Conservation (phyloP, 768 basidiomycete species). For the Amanita polypyramis region DNA sequence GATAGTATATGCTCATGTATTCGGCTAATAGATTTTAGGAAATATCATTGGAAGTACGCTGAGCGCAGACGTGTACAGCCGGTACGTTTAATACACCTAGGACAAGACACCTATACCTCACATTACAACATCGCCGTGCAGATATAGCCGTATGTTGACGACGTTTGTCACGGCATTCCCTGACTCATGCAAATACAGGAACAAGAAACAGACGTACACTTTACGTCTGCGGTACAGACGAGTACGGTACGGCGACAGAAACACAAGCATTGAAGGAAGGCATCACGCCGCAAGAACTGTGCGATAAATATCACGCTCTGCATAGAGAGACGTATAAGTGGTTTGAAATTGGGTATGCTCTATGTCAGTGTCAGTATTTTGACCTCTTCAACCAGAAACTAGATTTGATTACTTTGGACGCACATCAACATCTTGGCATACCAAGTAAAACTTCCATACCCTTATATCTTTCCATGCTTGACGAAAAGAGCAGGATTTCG, state of each 20-base stretch:
- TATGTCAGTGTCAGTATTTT: not conserved
- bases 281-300: conserved; percentile 67
- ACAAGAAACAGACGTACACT: conserved; percentile 83
- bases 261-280: conserved; percentile 91
- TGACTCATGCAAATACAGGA: conserved; percentile 20
- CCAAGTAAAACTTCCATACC: conserved; percentile 48
- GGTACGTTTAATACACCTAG: conserved; percentile 41
- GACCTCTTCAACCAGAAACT: conserved; percentile 6
- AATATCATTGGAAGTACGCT: conserved; percentile 94
- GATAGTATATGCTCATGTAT: not conserved
- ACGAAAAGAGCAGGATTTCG: conserved; percentile 51
- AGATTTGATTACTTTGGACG: conserved; percentile 96
- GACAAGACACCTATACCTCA: not conserved
- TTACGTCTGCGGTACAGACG: conserved; percentile 97
- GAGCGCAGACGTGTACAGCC: conserved; percentile 93
- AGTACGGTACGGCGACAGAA: conserved; percentile 99
- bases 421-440: conserved; percentile 84
- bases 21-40: conserved; percentile 27
- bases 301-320: conserved; percentile 83
- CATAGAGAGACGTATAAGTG: conserved; percentile 93
- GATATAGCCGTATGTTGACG: conserved; percentile 46
- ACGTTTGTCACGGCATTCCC: conserved; percentile 1
- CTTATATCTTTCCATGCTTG: not conserved
- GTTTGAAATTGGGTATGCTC: conserved; percentile 84
- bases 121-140: conserved; percentile 14